Evolutionary conservation across 2,329 filamentous ascomycete species (phyloP), one percentile per base, ranked within the genome.

Genomic region (Geoglossum cookeanum): DNA sequence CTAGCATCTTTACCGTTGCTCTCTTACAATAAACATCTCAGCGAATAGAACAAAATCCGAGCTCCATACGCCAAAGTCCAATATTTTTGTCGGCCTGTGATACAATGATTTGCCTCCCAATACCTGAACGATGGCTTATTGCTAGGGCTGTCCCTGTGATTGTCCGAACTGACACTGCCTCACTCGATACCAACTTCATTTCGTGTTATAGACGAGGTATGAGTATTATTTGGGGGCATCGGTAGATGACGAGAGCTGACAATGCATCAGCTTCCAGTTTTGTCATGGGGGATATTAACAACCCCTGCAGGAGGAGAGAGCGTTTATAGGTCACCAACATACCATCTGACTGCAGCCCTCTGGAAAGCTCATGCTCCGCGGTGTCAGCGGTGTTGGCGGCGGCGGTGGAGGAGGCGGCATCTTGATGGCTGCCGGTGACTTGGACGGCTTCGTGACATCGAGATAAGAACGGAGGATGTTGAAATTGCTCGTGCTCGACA

Each of bases 391-490:
- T 33, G 29, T 15, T 17, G 22, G 48, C 3, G 48, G 48, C 11
- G 22, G 22, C 15, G 27, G 48, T 22, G 48, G 48, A 52, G 13
- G 17, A 30, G 27, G 48, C 4, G 48, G 48, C 15, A 15, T 37
- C 33, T 6, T 37, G 33, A 37, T 37, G 33, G 33, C 33, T 7
- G 33, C 33, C 33, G 29, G 27, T 7, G 48, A 32, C 11, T 32
- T 52, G 48, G 29, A 8, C 15, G 48, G 39, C 13, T 42, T 52
- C 15, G 48, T 52, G 48, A 33, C 32, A 29, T 32, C 27, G 48
- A 52, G 48, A 29, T 52, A 52, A 29, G 48, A 52, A 29, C 48
- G 48, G 48, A 52, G 48, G 48, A 52, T n/a, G 48, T 52, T 52
- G 48, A 52, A 52, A 22, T 52, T 52, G n/a, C 27, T 52, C 3